These are phyloP conservation scores for Sugiyamaella valdiviana DNA, from an alignment of 805 yeast genomes.

Conservation along the genomic window DNA sequence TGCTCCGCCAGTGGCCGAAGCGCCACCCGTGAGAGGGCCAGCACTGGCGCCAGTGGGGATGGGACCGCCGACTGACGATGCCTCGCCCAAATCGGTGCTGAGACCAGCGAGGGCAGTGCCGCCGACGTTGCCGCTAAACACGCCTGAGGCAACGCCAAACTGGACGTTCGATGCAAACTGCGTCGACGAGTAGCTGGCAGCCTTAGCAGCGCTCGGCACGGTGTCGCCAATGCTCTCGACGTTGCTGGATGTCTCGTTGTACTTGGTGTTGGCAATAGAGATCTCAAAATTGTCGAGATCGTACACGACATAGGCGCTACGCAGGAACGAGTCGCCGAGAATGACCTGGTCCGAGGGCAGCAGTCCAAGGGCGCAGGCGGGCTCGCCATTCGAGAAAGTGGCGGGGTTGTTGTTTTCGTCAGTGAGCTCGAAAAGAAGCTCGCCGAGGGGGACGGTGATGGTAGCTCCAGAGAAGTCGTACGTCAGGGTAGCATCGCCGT, in stretches of 20 bases:
- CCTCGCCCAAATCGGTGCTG: no score
- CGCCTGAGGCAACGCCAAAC: not conserved
- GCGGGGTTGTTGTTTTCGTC: not conserved
- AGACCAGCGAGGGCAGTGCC: not conserved
- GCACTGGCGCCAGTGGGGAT: not conserved
- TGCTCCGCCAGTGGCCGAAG: not conserved
- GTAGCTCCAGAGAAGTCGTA: conserved; percentile 22
- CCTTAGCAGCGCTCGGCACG: conserved; percentile 29
- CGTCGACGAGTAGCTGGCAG: conserved; percentile 22
- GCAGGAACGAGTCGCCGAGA: conserved; percentile 61
- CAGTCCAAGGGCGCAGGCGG: conserved; percentile 12
- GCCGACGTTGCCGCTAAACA: not conserved
- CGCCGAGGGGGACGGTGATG: conserved; percentile 23
- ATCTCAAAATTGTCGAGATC: conserved; percentile 55
- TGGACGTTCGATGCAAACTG: conserved; percentile 6
- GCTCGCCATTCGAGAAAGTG: conserved; percentile 4
- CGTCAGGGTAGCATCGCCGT: conserved; percentile 5
- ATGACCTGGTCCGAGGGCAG: conserved; percentile 25
- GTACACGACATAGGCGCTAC: conserved; percentile 60
- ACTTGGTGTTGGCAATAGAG: conserved; percentile 47
- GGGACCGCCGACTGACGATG: no score
- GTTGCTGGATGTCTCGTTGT: conserved; percentile 22
- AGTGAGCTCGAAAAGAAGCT: conserved; percentile 17
- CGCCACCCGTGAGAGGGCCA: not conserved
- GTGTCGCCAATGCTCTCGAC: conserved; percentile 25